Evolutionary conservation across 202 grass and related monocot species (phyloP).

Genomic region (Digitaria exilis): DNA sequence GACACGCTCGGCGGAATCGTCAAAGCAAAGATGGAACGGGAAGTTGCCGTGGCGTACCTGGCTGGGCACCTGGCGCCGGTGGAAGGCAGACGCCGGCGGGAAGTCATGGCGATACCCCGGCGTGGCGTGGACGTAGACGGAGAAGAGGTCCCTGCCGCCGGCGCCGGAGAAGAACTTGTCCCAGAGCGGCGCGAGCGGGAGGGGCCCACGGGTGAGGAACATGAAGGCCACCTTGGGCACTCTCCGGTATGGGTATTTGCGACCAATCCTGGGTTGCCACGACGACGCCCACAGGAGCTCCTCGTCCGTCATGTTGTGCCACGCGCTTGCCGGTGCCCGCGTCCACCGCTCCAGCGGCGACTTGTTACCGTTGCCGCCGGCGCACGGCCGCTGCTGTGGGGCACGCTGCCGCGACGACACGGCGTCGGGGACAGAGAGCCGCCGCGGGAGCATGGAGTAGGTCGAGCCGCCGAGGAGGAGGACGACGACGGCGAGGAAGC

Average conservation of each 20-base stretch:
- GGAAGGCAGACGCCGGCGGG: slow-evolving; percentile 63
- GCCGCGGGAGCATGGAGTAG: neutral
- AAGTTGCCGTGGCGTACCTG: slow-evolving; percentile 52
- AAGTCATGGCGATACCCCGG: slow-evolving; percentile 57
- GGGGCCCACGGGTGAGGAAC: slow-evolving; percentile 84
- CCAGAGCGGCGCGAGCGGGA: neutral
- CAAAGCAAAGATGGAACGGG: neutral
- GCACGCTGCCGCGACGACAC: neutral
- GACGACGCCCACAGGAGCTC: slow-evolving; percentile 91
- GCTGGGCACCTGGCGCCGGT: slow-evolving; percentile 76
- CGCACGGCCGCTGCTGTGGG: neutral
- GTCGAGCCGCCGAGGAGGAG: slow-evolving; percentile 21
- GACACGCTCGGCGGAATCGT: too few relatives aligned
- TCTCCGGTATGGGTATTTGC: slow-evolving; percentile 35
- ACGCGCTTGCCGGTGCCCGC: slow-evolving; percentile 35
- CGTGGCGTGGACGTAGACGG: slow-evolving; percentile 17
- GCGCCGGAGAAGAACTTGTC: too few relatives aligned
- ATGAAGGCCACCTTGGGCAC: slow-evolving; percentile 90
- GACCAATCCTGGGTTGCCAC: slow-evolving; percentile 45
- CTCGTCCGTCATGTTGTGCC: slow-evolving; percentile 86
- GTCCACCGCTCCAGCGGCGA: slow-evolving; percentile 11
- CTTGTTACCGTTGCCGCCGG: neutral
- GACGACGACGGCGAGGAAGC: slow-evolving; percentile 24
- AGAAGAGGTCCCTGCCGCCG: neutral
- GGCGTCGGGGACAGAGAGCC: neutral